These are phyloP conservation scores for Nitzschia inconspicua DNA, from an alignment of 108 stramenopile genomes.

Conservation along the genomic window DNA sequence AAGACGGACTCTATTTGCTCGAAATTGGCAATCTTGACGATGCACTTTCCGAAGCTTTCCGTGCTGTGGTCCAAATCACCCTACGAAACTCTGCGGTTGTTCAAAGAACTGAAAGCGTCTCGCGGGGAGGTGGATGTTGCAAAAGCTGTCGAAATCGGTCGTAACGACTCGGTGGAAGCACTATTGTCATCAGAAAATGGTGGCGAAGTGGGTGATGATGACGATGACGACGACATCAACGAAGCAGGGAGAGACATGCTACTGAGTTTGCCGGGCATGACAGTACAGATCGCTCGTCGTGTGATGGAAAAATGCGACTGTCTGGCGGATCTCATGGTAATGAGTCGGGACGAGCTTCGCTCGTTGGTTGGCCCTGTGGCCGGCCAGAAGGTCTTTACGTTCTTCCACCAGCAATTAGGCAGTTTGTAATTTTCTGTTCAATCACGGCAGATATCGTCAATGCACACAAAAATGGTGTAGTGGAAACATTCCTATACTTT, in stretches of 20 bases:
- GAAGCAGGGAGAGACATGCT: constrained; percentile 87
- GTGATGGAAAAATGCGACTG: constrained; percentile 85
- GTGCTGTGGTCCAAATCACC: constrained; percentile 93
- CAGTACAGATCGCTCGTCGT: constrained; percentile 68
- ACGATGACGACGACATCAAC: constrained; percentile 75
- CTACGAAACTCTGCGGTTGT: constrained; percentile 90
- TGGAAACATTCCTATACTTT: no score
- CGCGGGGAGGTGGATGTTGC: constrained; percentile 90
- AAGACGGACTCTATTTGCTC: constrained; percentile 74
- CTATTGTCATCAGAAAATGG: constrained; percentile 40
- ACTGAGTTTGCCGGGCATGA: constrained; percentile 88
- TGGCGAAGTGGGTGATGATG: constrained; percentile 42
- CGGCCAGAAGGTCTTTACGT: constrained; percentile 87
- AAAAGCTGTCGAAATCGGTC: constrained; percentile 76
- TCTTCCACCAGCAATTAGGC: constrained; percentile 79
- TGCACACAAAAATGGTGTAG: no score
- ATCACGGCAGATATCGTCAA: no score
- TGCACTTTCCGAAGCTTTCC: constrained; percentile 90
- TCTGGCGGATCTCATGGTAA: constrained; percentile 70
- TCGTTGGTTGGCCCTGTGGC: constrained; percentile 72
- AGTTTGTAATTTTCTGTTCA: no score
- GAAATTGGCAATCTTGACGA: constrained; percentile 82
- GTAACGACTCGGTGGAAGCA: constrained; percentile 70
- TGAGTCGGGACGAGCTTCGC: constrained; percentile 78
- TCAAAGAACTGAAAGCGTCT: constrained; percentile 77